Percentiles rank a stretch among this genome's conserved stretches.
These are phyloP conservation scores for Pichia cactophila DNA, from an alignment of 1,139 yeast genomes.

Conservation along the genomic window DNA sequence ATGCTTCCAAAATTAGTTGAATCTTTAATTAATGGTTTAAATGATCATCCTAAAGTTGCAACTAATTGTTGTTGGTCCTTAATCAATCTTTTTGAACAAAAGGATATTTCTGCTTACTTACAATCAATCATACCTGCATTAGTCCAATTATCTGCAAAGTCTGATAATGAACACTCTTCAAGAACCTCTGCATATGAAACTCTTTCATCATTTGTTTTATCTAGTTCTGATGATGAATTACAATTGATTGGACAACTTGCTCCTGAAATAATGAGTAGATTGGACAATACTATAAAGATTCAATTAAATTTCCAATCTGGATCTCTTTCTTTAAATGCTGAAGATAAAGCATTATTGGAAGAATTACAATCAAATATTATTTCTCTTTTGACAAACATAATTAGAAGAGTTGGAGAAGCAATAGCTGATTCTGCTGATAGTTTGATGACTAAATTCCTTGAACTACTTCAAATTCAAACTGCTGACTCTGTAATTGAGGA, in stretches of 20 bases:
- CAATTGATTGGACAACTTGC: conserved; percentile 67
- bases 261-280: conserved; percentile 60
- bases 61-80: conserved; percentile 97
- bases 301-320: conserved; percentile 34
- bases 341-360: conserved; percentile 71
- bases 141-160: conserved; percentile 57
- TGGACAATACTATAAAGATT: conserved; percentile 56
- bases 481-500: conserved; percentile 81
- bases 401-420: conserved; percentile 69
- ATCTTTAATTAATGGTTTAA: conserved; percentile 70
- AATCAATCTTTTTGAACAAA: conserved; percentile 81
- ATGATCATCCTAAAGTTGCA: conserved; percentile 85
- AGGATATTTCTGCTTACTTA: conserved; percentile 41
- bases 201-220: conserved; percentile 70
- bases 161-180: conserved; percentile 79
- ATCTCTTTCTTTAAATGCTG: conserved; percentile 34
- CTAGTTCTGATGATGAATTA: conserved; percentile 65
- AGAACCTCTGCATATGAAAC: conserved; percentile 97
- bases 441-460: conserved; percentile 77
- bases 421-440: conserved; percentile 68
- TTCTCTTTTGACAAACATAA: conserved; percentile 79
- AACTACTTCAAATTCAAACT: conserved; percentile 52
- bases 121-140: conserved; percentile 61
- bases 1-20: conserved; percentile 64
- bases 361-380: conserved; percentile 84